phyloP scores from a whole-genome alignment of 768 basidiomycete species.

The Mycena alexandri region DNA sequence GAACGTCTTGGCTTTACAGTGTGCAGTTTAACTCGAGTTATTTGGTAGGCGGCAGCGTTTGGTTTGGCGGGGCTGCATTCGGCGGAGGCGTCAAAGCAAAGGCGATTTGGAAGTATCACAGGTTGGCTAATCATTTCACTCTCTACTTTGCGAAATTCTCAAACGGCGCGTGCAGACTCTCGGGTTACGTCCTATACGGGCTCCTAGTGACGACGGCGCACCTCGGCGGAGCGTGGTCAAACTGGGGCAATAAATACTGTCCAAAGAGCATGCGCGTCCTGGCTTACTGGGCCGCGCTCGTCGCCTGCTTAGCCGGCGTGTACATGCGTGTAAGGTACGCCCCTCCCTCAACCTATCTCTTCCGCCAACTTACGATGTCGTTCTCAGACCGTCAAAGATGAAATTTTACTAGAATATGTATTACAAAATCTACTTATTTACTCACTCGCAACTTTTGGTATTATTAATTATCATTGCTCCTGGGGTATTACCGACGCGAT shows the following conservation, averaged over 20 bases:
- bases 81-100: constrained; percentile 82
- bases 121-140: constrained; percentile 53
- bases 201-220: constrained; percentile 71
- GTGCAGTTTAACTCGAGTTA: not conserved
- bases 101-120: constrained; percentile 86
- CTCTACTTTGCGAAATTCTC: constrained; percentile 16
- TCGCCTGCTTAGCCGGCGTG: constrained; percentile 58
- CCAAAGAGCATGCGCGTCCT: constrained; percentile 57
- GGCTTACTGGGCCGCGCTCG: constrained; percentile 69
- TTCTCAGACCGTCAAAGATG: constrained; percentile 73
- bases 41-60: constrained; percentile 68
- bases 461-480: constrained; percentile 38
- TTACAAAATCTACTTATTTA: constrained; percentile 44
- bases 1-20: too few relatives aligned
- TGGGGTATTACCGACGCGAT: constrained; percentile 75
- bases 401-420: constrained; percentile 51
- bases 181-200: constrained; percentile 79
- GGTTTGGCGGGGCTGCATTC: constrained; percentile 77
- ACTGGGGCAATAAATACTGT: constrained; percentile 62
- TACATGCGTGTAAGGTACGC: constrained; percentile 67
- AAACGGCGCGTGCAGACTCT: constrained; percentile 58
- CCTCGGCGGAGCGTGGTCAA: constrained; percentile 79
- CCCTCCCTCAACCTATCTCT: not conserved
- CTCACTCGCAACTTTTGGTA: constrained; percentile 21
- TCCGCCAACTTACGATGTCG: constrained; percentile 11